phyloP scores from a whole-genome alignment of 305 asterid species.

The Fraxinus nigra region DNA sequence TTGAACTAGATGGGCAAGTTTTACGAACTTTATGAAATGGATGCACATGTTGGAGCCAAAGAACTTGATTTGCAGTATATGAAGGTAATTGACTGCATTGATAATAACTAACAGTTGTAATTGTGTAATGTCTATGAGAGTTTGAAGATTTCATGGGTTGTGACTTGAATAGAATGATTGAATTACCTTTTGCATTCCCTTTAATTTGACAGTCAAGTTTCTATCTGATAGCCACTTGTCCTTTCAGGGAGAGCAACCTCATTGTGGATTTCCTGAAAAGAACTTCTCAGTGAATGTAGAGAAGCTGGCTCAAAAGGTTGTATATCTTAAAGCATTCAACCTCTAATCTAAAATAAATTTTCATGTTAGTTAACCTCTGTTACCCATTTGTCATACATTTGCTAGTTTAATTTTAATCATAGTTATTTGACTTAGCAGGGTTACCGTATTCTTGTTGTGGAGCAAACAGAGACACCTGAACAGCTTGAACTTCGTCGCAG shows the following conservation, averaged over 20 bases:
- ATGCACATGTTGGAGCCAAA: slow-evolving; percentile 95
- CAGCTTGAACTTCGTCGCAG: slow-evolving; percentile 92
- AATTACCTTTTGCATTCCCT: slow-evolving; percentile 11
- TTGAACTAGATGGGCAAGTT: slow-evolving; percentile 93
- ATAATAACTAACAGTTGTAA: slow-evolving; percentile 7
- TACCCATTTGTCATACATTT: background rate
- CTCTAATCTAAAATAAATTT: slow-evolving; percentile 2
- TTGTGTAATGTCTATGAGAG: slow-evolving; percentile 10
- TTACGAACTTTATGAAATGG: slow-evolving; percentile 97
- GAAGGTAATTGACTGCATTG: slow-evolving; percentile 61
- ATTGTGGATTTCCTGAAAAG: slow-evolving; percentile 99
- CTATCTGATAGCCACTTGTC: slow-evolving; percentile 31
- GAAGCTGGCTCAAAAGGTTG: slow-evolving; percentile 90
- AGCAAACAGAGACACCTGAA: slow-evolving; percentile 98
- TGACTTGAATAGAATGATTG: slow-evolving; percentile 4
- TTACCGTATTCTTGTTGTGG: slow-evolving; percentile 92
- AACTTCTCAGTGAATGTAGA: slow-evolving; percentile 80
- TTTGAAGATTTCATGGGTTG: background rate
- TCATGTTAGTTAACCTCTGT: background rate
- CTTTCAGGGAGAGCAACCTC: slow-evolving; percentile 96
- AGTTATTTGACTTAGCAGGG: slow-evolving; percentile 57
- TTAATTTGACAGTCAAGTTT: slow-evolving; percentile 18
- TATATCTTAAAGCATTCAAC: slow-evolving; percentile 17
- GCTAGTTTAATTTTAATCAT: slow-evolving; percentile 14
- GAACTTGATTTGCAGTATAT: slow-evolving; percentile 96